Evolutionary conservation across 2,329 filamentous ascomycete species (phyloP).

Genomic region (Karstenula rhodostoma): DNA sequence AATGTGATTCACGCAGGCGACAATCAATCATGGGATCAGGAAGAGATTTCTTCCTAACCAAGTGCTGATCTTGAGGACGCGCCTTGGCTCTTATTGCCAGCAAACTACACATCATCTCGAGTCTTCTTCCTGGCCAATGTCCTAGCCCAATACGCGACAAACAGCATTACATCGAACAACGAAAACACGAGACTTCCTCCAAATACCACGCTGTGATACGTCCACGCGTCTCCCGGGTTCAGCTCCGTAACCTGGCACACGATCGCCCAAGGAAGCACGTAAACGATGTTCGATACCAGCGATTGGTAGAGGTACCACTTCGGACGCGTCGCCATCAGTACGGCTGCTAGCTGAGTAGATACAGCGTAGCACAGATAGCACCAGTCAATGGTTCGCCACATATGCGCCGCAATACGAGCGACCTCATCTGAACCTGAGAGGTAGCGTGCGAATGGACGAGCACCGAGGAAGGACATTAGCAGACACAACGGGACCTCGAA

Average conservation of each 20-base stretch:
- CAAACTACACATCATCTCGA: too few relatives aligned
- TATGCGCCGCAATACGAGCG: conserved; percentile 67
- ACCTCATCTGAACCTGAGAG: conserved; percentile 66
- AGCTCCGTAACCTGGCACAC: conserved; percentile 55
- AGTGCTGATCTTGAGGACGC: too few relatives aligned
- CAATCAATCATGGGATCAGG: too few relatives aligned
- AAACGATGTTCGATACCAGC: conserved; percentile 71
- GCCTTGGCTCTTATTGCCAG: background rate
- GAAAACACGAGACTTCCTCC: conserved; percentile 74
- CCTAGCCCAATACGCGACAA: conserved; percentile 63
- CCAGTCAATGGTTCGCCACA: conserved; percentile 66
- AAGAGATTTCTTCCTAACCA: too few relatives aligned
- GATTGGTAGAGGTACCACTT: conserved; percentile 74
- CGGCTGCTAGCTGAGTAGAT: conserved; percentile 69
- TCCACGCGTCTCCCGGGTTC: conserved; percentile 67
- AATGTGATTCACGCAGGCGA: too few relatives aligned
- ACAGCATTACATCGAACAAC: conserved; percentile 63
- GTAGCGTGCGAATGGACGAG: conserved; percentile 68
- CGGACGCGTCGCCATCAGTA: conserved; percentile 70
- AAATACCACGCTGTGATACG: conserved; percentile 71
- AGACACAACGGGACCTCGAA: conserved; percentile 71
- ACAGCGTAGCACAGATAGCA: conserved; percentile 76
- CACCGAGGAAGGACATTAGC: conserved; percentile 67
- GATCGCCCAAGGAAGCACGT: conserved; percentile 76
- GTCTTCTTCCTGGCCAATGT: conserved; percentile 44